A percentile compares a stretch with the other conserved stretches of the same genome.
These are phyloP conservation scores for Amylostereum chailletii DNA, from an alignment of 1,284 basidiomycete species.

Conservation along the genomic window DNA sequence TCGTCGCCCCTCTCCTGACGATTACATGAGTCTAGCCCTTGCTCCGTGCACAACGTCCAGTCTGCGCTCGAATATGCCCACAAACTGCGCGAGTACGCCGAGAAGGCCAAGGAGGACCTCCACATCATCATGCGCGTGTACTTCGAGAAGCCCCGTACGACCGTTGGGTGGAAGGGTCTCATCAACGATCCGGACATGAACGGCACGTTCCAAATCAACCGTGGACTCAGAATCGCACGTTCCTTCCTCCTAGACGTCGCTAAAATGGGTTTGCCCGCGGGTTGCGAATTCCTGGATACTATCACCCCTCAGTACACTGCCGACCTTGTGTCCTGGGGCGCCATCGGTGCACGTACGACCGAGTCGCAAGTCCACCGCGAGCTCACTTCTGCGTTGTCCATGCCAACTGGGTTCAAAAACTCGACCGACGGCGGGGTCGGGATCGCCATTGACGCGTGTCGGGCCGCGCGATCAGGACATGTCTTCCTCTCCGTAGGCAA, in stretches of 20 bases:
- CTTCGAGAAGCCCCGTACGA: slow-evolving; percentile 95
- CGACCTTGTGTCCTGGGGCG: slow-evolving; percentile 95
- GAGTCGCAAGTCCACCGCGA: slow-evolving; percentile 96
- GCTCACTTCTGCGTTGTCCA: slow-evolving; percentile 76
- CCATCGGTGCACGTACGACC: slow-evolving; percentile 93
- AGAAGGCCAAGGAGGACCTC: slow-evolving; percentile 76
- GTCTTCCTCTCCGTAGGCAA: slow-evolving; percentile 92
- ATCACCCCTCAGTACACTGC: slow-evolving; percentile 93
- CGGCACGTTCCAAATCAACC: slow-evolving; percentile 89
- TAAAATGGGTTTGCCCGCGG: slow-evolving; percentile 78
- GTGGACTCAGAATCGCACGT: slow-evolving; percentile 87
- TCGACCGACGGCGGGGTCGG: slow-evolving; percentile 71
- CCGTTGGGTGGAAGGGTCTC: slow-evolving; percentile 97
- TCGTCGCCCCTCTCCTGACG: slow-evolving; percentile 7
- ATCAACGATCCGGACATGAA: slow-evolving; percentile 94
- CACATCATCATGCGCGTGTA: slow-evolving; percentile 97
- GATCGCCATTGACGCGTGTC: slow-evolving; percentile 87
- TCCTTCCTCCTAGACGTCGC: slow-evolving; percentile 83
- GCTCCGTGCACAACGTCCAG: slow-evolving; percentile 85
- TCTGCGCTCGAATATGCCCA: slow-evolving; percentile 81
- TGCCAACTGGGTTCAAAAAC: slow-evolving; percentile 84
- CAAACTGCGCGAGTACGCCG: slow-evolving; percentile 75
- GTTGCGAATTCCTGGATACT: slow-evolving; percentile 86
- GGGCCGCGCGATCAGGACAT: slow-evolving; percentile 79
- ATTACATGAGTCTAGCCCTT: slow-evolving; percentile 51